phyloP scores from a whole-genome alignment of 176 grass and related monocot genomes.

The Carex pumila region DNA sequence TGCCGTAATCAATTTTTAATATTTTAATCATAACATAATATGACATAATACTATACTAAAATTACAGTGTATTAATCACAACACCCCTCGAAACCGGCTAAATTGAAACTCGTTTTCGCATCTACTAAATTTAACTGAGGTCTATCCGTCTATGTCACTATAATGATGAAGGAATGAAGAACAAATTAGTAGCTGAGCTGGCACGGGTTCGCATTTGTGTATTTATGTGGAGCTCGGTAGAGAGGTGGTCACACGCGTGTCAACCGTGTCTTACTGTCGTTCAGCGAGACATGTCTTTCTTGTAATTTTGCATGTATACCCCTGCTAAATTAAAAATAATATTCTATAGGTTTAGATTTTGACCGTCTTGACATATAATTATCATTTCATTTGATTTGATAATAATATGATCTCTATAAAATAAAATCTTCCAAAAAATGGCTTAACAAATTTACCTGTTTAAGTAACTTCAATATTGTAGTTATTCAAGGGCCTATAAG shows the following conservation, averaged over 20 bases:
- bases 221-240: neutral
- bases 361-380: neutral
- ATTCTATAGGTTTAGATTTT: neutral
- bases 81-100: no score
- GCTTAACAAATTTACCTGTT: neutral
- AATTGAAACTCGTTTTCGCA: neutral
- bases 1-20: no score
- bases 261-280: neutral
- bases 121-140: neutral
- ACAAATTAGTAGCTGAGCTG: neutral
- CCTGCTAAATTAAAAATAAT: neutral
- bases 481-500: conserved; percentile 27
- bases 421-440: neutral
- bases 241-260: neutral
- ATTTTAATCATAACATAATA: no score
- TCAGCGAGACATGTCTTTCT: neutral
- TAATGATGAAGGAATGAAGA: neutral
- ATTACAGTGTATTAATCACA: no score
- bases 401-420: neutral
- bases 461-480: neutral
- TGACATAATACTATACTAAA: no score
- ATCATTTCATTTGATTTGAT: no score
- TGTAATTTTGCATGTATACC: neutral
- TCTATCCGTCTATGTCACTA: no score
- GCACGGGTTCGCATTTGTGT: neutral